phyloP scores from a whole-genome alignment of 768 basidiomycete species.

The Austroboletus eburneus region DNA sequence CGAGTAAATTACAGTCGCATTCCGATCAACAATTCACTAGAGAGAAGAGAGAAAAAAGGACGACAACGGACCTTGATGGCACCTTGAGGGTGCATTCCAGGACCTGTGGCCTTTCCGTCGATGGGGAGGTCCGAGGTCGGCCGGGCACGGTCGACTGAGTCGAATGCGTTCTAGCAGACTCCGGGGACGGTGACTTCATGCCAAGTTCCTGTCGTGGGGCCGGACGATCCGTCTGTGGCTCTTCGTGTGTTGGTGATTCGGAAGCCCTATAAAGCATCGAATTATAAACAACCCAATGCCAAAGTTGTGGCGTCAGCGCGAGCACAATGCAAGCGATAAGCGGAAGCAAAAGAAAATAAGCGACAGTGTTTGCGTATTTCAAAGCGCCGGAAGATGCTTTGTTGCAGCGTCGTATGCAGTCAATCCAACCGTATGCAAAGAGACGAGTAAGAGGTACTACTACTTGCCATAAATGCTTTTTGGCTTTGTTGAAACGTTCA shows the following conservation, averaged over 20 bases:
- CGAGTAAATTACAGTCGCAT: slow-evolving; percentile 17
- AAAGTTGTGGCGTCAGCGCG: slow-evolving; percentile 31
- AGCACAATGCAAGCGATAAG: slow-evolving; percentile 21
- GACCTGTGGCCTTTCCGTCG: slow-evolving; percentile 17
- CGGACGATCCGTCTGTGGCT: slow-evolving; percentile 12
- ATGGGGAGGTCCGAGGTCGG: slow-evolving; percentile 17
- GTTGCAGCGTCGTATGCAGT: slow-evolving; percentile 10
- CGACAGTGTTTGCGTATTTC: slow-evolving; percentile 13
- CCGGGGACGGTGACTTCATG: slow-evolving; percentile 19
- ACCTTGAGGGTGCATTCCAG: slow-evolving; percentile 21
- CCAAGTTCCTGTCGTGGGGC: slow-evolving; percentile 11
- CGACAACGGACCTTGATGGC: slow-evolving; percentile 23
- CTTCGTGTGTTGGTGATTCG: slow-evolving; percentile 25
- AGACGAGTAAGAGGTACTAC: slow-evolving; percentile 4
- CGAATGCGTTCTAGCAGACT: slow-evolving; percentile 19
- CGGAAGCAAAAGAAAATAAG: slow-evolving; percentile 12
- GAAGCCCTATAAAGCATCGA: slow-evolving; percentile 25
- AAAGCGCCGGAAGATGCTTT: slow-evolving; percentile 11
- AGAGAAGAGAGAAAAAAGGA: slow-evolving; percentile 7
- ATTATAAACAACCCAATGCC: slow-evolving; percentile 20
- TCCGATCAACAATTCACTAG: slow-evolving; percentile 22
- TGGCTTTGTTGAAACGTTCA: slow-evolving; percentile 34
- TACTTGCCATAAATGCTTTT: slow-evolving; percentile 35
- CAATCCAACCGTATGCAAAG: slow-evolving; percentile 1
- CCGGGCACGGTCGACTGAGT: slow-evolving; percentile 16